Base-by-base conservation (phyloP, 805 yeast genomes). In the Hanseniaspora guilliermondii region DNA sequence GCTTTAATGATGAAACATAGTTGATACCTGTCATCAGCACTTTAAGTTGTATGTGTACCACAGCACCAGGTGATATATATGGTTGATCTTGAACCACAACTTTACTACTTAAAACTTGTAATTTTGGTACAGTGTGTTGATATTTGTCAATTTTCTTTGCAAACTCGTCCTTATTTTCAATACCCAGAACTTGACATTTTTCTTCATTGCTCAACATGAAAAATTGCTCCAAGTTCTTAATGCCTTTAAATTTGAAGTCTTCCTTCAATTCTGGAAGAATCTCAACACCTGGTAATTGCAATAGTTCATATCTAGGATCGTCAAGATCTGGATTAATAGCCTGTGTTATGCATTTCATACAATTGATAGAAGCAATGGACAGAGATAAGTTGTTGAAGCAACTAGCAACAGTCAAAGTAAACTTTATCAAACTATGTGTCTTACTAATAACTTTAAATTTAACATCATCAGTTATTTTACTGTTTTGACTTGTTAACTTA, bases 21-120 rank as follows among this genome's bases (percentile, higher is more conserved):
- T 52, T 52, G 11, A 52, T 37, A 27, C 55, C 55, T 11, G 55
- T 52, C 55, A 52, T 44, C 44, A 86, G 67, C 56, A 85, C 83
- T 67, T 89, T 87, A 24, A 93, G 59, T 32, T 79, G 80, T 56
- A 94, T 71, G 67, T 87, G 89, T 8, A 87, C 80, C 48, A 77
- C 76, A 1, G 97, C 79, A 25, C 76, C 74, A 27, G 96, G 83
- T 0, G 88, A 79, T 30, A 85, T 80, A 32, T 71, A 71, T 16
- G 68, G 65, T 71, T 89, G 97, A 35, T 97, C 97, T 3, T 96
- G 91, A 42, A 91, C 96, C 58, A 76, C 75, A 69, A 87, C 87
- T 56, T 77, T 79, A 42, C 94, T 82, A 50, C 77, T 78, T 30
- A 88, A 59, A 16, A 88, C 70, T 61, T 83, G 79, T 49, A 89